Base-by-base conservation (phyloP, 306 rosid genomes). In the Biancaea sappan region DNA sequence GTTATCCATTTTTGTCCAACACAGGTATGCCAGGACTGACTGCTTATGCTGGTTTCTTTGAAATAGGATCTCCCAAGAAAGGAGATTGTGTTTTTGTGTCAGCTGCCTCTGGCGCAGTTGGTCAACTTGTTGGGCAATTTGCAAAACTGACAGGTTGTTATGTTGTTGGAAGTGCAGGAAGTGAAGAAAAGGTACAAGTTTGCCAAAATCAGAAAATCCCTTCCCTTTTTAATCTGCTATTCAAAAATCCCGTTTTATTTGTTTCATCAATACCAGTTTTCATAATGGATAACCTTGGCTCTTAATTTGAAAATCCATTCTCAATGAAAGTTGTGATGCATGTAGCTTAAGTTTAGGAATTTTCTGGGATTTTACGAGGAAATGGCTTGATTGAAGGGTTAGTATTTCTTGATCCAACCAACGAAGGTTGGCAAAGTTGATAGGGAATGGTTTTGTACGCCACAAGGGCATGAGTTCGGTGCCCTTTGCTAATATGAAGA, bases 81-180 rank as follows among this genome's bases (percentile, higher is more conserved):
- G 67, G 37, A 61, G 46, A 61, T 61, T 26, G n/a, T 1, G 67
- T 61, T 18, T 61, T 61, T 34, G 28, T 61, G 16, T 61, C 67
- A 8, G 46, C 67, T n/a, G 67, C 67, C 34, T 16, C 28, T 18
- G 67, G 67, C 10, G 67, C 67, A 32, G 28, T 61, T 4, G 67
- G 67, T 61, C 67, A 61, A 34, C 67, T 61, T 10, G 67, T 61
- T 8, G 67, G 67, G 46, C 46, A 61, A 34, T 61, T 61, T 3
- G 67, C 67, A 19, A 61, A 61, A 61, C 46, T 18, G 8, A 0
- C 6, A 0, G 67, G 73, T 66, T 82, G 80, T 29, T 82, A 82
- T 56, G 80, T 82, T 32, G 77, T 82, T 7, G 83, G 86, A 62
- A 74, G 83, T 37, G 73, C 82, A 15, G 73, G 78, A 9, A 78